Percentiles rank a stretch among this genome's conserved stretches.
Evolutionary conservation across 352 stramenopile species (phyloP).

Genomic region (Plasmopara muralis): DNA sequence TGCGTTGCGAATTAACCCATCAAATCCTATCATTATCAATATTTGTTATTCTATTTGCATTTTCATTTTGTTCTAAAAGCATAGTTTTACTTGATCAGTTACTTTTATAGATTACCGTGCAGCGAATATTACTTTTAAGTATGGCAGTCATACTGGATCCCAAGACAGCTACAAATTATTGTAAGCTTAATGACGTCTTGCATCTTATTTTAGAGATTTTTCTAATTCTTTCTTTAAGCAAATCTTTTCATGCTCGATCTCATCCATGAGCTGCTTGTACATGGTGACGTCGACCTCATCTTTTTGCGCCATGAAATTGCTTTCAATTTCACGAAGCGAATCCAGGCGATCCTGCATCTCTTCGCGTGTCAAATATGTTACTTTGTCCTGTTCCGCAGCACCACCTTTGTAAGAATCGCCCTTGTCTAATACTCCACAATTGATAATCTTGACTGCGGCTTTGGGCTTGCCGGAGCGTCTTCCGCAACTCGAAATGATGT

Average conservation of each 20-base stretch:
- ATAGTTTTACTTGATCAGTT: too few relatives aligned
- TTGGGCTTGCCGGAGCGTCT: constrained; percentile 84
- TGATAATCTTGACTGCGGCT: constrained; percentile 87
- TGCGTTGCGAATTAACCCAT: too few relatives aligned
- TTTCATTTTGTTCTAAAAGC: too few relatives aligned
- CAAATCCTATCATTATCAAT: too few relatives aligned
- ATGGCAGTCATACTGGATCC: too few relatives aligned
- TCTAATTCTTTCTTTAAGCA: constrained; percentile 58
- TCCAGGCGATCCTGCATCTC: constrained; percentile 62
- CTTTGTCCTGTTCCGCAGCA: constrained; percentile 10
- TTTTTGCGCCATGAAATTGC: constrained; percentile 50
- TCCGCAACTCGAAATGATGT: constrained; percentile 76
- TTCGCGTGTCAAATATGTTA: constrained; percentile 37
- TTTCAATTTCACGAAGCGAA: constrained; percentile 54
- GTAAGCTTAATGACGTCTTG: too few relatives aligned
- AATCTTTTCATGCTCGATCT: constrained; percentile 62
- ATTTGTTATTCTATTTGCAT: too few relatives aligned
- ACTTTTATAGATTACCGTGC: too few relatives aligned
- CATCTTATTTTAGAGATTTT: constrained; percentile 5
- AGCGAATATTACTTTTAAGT: too few relatives aligned
- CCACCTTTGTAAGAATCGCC: constrained; percentile 8
- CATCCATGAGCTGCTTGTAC: constrained; percentile 55
- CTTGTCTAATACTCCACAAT: constrained; percentile 56
- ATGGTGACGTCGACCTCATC: constrained; percentile 50
- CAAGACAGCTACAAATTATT: too few relatives aligned